Conservation (phyloP, 192 early-diverging fungal genomes). For the Umbelopsis ramanniana region DNA sequence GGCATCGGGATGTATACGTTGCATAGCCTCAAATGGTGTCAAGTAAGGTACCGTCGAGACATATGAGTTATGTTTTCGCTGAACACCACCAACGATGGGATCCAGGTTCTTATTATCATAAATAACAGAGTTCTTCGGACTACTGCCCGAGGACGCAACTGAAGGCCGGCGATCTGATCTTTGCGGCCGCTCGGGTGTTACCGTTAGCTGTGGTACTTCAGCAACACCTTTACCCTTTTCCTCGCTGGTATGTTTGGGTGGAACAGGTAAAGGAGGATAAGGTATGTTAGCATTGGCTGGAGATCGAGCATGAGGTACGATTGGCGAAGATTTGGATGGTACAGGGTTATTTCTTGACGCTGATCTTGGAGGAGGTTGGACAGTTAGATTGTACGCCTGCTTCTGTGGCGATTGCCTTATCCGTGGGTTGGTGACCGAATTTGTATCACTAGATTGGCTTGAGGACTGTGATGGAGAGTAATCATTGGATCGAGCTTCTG, state of each 20-base stretch:
- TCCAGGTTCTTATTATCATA: neutral
- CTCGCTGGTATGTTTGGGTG: neutral
- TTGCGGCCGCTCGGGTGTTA: neutral
- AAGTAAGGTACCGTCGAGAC: neutral
- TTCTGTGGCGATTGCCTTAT: slow-evolving; percentile 1
- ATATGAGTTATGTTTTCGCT: slow-evolving; percentile 10
- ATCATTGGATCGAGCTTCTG: neutral
- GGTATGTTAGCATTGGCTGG: neutral
- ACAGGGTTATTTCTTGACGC: neutral
- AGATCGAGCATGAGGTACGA: neutral
- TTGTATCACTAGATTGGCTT: neutral
- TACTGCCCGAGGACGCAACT: neutral
- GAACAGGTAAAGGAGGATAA: neutral
- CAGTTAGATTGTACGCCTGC: neutral
- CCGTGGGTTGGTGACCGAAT: neutral
- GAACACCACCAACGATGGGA: slow-evolving; percentile 12
- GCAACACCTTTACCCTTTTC: neutral
- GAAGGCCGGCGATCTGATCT: slow-evolving; percentile 5
- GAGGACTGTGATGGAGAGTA: neutral
- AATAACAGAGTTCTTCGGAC: neutral
- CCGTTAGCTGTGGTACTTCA: neutral
- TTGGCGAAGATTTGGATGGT: neutral
- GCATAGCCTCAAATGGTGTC: slow-evolving; percentile 5
- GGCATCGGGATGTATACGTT: neutral
- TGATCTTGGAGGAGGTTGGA: slow-evolving; percentile 13